Evolutionary conservation across 169 alveolate species (phyloP).

Genomic region (Plasmodium relictum): DNA sequence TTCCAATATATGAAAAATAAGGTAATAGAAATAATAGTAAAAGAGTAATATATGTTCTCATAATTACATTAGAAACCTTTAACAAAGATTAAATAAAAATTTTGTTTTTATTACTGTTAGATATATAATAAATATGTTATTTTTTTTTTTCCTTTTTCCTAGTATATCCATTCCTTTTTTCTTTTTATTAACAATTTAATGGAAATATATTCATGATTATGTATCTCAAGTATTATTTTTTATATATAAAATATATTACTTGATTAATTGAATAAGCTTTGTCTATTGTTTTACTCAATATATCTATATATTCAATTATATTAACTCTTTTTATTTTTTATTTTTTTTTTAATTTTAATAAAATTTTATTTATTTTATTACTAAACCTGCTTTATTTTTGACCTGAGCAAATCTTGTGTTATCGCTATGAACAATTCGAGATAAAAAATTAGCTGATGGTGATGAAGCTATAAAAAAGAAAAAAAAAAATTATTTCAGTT

Average conservation of each 20-base stretch:
- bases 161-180: neutral
- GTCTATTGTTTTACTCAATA: slow-evolving; percentile 68
- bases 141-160: neutral
- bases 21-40: slow-evolving; percentile 39
- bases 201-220: neutral
- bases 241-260: slow-evolving; percentile 20
- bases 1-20: slow-evolving; percentile 47
- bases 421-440: slow-evolving; percentile 70
- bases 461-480: slow-evolving; percentile 47
- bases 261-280: slow-evolving; percentile 71
- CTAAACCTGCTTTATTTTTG: slow-evolving; percentile 48
- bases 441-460: slow-evolving; percentile 66
- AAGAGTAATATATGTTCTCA: slow-evolving; percentile 46
- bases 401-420: slow-evolving; percentile 40
- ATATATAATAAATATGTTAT: too few species aligned
- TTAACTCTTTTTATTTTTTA: neutral
- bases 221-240: neutral
- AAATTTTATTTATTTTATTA: neutral
- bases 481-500: slow-evolving; percentile 5
- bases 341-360: neutral
- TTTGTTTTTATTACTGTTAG: too few species aligned
- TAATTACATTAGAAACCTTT: slow-evolving; percentile 53
- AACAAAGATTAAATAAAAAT: slow-evolving; percentile 3
- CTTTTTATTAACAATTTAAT: neutral
- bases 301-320: slow-evolving; percentile 17